phyloP scores from a whole-genome alignment of 78 protist genomes.

The Protostelium mycophagum region DNA sequence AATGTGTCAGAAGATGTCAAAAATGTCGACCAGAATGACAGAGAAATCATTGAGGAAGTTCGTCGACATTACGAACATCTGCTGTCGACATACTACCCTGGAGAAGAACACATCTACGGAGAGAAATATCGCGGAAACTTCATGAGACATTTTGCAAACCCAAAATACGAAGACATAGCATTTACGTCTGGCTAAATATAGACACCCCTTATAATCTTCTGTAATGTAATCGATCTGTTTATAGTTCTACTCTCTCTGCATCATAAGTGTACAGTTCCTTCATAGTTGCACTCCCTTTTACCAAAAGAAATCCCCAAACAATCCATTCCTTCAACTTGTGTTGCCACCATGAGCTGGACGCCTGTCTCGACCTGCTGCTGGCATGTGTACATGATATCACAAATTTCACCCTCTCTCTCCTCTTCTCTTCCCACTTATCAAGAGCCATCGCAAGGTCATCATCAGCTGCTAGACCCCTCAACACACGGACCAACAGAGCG shows the following conservation, averaged over 20 bases:
- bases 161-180: background rate
- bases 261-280: background rate
- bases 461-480: background rate
- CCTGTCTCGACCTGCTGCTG: background rate
- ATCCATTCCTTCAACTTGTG: background rate
- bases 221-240: background rate
- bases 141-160: background rate
- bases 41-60: background rate
- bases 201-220: too few species aligned
- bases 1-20: background rate
- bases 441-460: background rate
- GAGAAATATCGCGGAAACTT: background rate
- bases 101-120: background rate
- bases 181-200: background rate
- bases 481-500: background rate
- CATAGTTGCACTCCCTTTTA: background rate
- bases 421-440: background rate
- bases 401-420: background rate
- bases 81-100: background rate
- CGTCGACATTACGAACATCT: background rate
- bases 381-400: background rate
- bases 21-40: background rate
- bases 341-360: background rate
- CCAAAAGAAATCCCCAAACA: background rate
- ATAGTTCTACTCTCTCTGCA: background rate